Conservation (phyloP, 306 rosid species). For the Vigna unguiculata region DNA sequence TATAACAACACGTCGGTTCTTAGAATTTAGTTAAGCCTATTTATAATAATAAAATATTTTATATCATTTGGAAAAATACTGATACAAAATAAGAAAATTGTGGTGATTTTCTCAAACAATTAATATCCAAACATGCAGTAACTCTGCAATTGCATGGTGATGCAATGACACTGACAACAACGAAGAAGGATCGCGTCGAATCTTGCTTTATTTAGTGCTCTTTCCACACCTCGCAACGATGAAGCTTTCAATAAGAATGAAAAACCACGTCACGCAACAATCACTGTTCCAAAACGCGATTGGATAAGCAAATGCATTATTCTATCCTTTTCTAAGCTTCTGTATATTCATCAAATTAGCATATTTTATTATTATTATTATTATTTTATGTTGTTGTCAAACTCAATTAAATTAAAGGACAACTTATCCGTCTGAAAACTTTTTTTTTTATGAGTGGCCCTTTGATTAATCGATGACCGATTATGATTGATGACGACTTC, state of each 20-base stretch:
- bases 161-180: no score
- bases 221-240: background rate
- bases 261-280: background rate
- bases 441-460: background rate
- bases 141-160: no score
- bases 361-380: background rate
- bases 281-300: background rate
- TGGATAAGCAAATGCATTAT: background rate
- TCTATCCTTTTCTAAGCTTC: background rate
- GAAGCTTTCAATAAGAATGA: background rate
- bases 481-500: no score
- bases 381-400: background rate
- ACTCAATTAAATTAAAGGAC: background rate
- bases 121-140: no score
- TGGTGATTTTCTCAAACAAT: no score
- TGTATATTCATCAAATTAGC: background rate
- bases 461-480: background rate
- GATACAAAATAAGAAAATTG: no score
- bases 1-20: no score
- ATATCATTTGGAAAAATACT: no score
- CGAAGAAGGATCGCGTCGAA: background rate
- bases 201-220: constrained; percentile 9
- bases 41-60: no score
- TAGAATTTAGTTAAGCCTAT: no score
- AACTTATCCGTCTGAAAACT: background rate